These are phyloP conservation scores for Eremochloa ophiuroides DNA, from an alignment of 176 grass and related monocot genomes.

Conservation along the genomic window DNA sequence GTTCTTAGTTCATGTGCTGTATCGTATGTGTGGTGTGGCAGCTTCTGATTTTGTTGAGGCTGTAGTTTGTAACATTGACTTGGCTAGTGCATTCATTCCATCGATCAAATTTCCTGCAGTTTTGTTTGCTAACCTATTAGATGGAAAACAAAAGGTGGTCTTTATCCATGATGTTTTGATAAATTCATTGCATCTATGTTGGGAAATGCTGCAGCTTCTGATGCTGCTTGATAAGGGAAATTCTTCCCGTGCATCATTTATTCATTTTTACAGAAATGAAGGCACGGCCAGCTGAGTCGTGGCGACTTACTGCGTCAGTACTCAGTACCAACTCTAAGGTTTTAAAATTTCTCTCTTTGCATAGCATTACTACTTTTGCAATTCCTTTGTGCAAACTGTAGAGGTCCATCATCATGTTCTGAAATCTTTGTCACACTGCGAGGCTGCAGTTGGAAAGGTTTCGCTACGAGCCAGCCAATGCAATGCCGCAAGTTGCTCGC, in stretches of 20 bases:
- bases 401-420: constrained; percentile 18
- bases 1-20: background rate
- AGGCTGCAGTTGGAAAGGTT: no score
- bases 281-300: background rate
- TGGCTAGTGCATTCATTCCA: background rate
- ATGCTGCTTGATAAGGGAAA: no score
- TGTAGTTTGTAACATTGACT: background rate
- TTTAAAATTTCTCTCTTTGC: background rate
- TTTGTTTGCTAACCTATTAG: background rate
- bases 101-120: background rate
- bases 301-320: background rate
- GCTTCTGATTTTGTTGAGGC: constrained; percentile 4
- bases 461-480: no score
- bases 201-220: background rate
- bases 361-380: background rate
- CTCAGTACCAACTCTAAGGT: background rate
- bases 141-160: background rate
- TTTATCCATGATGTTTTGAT: background rate
- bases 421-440: background rate
- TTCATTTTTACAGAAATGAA: background rate
- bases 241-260: background rate
- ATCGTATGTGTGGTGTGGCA: background rate
- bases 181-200: no score
- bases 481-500: background rate
- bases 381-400: background rate